A percentile compares a stretch with the other conserved stretches of the same genome.
Evolutionary conservation across 2,329 filamentous ascomycete species (phyloP).

Genomic region (Cladosporium velox): DNA sequence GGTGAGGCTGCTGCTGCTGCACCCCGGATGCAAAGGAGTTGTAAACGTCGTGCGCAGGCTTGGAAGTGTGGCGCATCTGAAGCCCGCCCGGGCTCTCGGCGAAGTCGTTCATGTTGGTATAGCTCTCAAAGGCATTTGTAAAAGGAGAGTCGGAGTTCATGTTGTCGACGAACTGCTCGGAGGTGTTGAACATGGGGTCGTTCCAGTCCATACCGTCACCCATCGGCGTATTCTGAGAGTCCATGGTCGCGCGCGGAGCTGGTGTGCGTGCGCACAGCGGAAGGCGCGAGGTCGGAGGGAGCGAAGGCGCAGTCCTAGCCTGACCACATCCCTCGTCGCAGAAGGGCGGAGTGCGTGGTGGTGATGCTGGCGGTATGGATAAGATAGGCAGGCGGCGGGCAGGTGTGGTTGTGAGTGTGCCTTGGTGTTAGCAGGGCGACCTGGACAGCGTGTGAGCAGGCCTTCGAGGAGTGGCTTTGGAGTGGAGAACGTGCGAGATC

Average conservation of each 20-base stretch:
- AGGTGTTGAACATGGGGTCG: conserved; percentile 30
- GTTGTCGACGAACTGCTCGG: conserved; percentile 27
- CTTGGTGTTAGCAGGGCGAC: conserved; percentile 6
- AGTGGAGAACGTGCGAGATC: conserved; percentile 9
- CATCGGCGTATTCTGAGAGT: conserved; percentile 19
- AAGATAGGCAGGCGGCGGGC: not conserved
- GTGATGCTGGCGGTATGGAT: not conserved
- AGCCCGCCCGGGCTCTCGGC: conserved; percentile 29
- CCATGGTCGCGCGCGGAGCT: conserved; percentile 55
- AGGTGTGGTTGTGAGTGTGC: not conserved
- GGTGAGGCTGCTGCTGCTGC: conserved; percentile 22
- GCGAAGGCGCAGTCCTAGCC: conserved; percentile 13
- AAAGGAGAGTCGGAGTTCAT: conserved; percentile 30
- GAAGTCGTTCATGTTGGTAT: conserved; percentile 30
- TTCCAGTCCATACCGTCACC: conserved; percentile 31
- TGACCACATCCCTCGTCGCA: conserved; percentile 16
- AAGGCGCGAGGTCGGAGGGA: conserved; percentile 13
- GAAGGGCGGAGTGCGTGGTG: not conserved
- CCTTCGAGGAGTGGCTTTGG: conserved; percentile 12
- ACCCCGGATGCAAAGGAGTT: conserved; percentile 16
- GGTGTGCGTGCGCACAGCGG: conserved; percentile 48
- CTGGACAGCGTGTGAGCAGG: not conserved
- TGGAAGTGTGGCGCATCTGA: conserved; percentile 33
- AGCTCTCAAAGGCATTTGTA: conserved; percentile 25
- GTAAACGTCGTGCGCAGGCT: conserved; percentile 30